phyloP scores from a whole-genome alignment of 345 rosid species.

The Ricinus communis region DNA sequence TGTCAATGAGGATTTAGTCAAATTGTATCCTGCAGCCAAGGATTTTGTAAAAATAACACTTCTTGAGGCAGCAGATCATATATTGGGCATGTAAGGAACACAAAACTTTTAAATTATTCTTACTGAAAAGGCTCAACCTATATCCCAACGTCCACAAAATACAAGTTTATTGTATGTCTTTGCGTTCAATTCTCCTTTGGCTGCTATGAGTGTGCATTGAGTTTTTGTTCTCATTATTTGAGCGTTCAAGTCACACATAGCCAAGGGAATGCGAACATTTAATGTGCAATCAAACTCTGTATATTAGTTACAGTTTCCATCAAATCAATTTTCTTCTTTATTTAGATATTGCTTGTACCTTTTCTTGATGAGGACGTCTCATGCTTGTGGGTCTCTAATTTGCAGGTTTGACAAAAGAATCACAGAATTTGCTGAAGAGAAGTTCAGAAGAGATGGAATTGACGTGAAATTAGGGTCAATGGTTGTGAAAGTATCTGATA shows the following conservation, averaged over 20 bases:
- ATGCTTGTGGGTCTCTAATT: neutral
- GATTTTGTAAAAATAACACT: constrained; percentile 70
- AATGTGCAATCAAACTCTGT: neutral
- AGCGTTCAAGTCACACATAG: neutral
- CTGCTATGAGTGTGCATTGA: neutral
- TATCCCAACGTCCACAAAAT: neutral
- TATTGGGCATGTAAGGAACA: constrained; percentile 69
- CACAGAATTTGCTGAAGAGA: constrained; percentile 88
- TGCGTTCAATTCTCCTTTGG: neutral
- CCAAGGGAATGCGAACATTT: neutral
- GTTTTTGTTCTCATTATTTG: neutral
- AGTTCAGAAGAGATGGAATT: constrained; percentile 86
- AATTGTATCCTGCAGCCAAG: constrained; percentile 67
- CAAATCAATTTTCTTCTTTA: neutral
- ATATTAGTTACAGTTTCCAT: neutral
- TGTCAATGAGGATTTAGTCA: constrained; percentile 81
- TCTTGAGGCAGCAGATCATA: constrained; percentile 96
- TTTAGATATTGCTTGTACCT: neutral
- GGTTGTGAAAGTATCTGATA: constrained; percentile 76
- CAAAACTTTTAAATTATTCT: neutral
- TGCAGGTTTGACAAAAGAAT: constrained; percentile 99
- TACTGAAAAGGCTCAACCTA: neutral
- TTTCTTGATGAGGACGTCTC: constrained; percentile 9
- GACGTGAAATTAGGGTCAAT: constrained; percentile 89
- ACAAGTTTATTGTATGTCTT: neutral